Evolutionary conservation across 2,329 filamentous ascomycete species (phyloP), one percentile per base, ranked within the genome.

Genomic region (Pseudogymnoascus sp.): DNA sequence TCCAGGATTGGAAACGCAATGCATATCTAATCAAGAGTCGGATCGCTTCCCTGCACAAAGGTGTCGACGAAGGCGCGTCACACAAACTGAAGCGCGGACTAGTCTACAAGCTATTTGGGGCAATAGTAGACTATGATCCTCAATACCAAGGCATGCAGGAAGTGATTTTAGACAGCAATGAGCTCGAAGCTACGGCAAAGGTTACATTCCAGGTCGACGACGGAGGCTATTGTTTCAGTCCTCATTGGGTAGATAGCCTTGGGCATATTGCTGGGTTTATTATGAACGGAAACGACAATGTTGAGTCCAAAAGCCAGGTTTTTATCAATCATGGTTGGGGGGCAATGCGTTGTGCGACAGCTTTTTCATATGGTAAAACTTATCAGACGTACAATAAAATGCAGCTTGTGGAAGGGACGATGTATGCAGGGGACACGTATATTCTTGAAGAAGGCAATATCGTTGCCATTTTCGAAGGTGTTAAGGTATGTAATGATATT

Each of bases 261-360:
- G 82, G 81, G 63, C 83, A 86, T 66, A 79, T 86, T 62, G 83
- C 83, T 0, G 84, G 84, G 22, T 86, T 86, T 73, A 82, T 86
- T 64, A 78, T 85, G 72, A 86, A 87, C 66, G 82, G 78, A 7
- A 82, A 81, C 6, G 82, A 84, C 62, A 81, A 80, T 8, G 76
- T 85, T 12, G 79, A 83, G 65, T 82, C 82, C 6, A 77, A 78
- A 11, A 78, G 82, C 61, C 77, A 81, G 65, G 81, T 85, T 59
- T 86, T 78, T 71, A 83, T 86, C 69, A 84, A 82, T 11, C 84
- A 86, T 67, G 83, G 83, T 33, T 86, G 84, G 84, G 79, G 79
- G 35, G 80, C 78, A 1, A 73, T 84, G 68, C 76, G 79, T 31
- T 79, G 84, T 65, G 75, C 78, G 2, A 80, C 82, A 68, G 78